phyloP scores from a whole-genome alignment of 768 basidiomycete genomes.

The Pulveroboletus sp. region DNA sequence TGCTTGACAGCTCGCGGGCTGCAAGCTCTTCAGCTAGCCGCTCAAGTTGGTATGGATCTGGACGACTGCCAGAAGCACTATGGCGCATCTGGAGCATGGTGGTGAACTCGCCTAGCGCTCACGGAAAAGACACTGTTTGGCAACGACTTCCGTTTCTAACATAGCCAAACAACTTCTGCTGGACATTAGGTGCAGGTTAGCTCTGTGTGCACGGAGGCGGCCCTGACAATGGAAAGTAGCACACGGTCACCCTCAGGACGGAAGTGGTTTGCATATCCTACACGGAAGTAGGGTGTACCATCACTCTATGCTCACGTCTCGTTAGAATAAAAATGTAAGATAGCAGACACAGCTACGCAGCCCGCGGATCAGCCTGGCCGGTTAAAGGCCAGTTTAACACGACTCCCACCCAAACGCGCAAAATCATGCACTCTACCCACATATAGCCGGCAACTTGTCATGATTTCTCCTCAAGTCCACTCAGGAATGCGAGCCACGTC shows the following conservation, averaged over 20 bases:
- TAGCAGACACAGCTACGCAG: background rate
- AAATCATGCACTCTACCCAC: no score
- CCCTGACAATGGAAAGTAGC: no score
- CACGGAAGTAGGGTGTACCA: background rate
- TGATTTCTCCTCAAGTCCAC: constrained; percentile 60
- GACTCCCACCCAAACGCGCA: background rate
- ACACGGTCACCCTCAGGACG: background rate
- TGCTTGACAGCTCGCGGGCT: constrained; percentile 42
- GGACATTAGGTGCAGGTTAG: no score
- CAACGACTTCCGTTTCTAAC: constrained; percentile 24
- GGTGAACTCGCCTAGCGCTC: background rate
- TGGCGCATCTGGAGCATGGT: constrained; percentile 20
- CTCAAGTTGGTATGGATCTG: constrained; percentile 64
- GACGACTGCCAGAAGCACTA: constrained; percentile 7
- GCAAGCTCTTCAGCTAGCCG: constrained; percentile 71
- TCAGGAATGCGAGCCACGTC: constrained; percentile 85
- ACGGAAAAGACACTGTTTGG: constrained; percentile 13
- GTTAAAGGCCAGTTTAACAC: background rate
- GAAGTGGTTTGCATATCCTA: background rate
- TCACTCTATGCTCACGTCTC: no score
- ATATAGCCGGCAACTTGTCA: background rate
- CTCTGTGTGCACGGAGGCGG: no score
- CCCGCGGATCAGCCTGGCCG: background rate
- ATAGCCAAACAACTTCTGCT: constrained; percentile 16
- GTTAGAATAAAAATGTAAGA: background rate